Percentiles rank a stretch among this genome's conserved stretches.
phyloP scores from a whole-genome alignment of 495 filamentous ascomycete genomes.

The Neurospora terricola region DNA sequence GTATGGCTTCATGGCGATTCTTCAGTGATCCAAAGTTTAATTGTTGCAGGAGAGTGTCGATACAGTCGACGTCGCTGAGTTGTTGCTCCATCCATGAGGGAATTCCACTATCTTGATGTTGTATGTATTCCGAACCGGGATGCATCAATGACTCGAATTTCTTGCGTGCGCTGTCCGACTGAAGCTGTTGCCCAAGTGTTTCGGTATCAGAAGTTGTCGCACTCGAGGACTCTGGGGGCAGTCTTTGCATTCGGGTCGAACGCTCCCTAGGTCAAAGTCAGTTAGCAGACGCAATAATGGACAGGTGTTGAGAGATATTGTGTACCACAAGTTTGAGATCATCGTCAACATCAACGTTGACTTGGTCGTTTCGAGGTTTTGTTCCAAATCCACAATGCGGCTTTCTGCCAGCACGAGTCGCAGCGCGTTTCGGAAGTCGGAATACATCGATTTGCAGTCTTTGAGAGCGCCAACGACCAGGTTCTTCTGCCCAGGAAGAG shows the following conservation, averaged over 20 bases:
- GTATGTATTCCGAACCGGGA: not conserved
- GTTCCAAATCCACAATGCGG: not conserved
- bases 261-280: not conserved
- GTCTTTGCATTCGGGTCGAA: not conserved
- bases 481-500: not conserved
- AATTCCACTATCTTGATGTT: not conserved
- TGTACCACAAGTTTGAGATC: not conserved
- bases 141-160: not conserved
- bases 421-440: not conserved
- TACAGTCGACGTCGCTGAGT: not conserved
- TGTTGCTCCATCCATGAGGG: not conserved
- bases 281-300: not conserved
- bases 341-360: not conserved
- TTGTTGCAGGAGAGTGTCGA: not conserved
- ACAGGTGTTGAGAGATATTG: not conserved
- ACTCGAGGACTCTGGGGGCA: not conserved
- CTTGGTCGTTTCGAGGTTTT: not conserved
- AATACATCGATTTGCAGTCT: not conserved
- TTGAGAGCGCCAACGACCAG: not conserved
- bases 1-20: not conserved
- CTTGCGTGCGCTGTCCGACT: not conserved
- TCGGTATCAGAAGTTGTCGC: not conserved
- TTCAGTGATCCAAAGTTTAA: not conserved
- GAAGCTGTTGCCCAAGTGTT: not conserved
- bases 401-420: not conserved